Percentiles rank a stretch among this genome's conserved stretches.
Evolutionary conservation across 2,329 filamentous ascomycete genomes (phyloP).

Genomic region (Colletotrichum nymphaeae): DNA sequence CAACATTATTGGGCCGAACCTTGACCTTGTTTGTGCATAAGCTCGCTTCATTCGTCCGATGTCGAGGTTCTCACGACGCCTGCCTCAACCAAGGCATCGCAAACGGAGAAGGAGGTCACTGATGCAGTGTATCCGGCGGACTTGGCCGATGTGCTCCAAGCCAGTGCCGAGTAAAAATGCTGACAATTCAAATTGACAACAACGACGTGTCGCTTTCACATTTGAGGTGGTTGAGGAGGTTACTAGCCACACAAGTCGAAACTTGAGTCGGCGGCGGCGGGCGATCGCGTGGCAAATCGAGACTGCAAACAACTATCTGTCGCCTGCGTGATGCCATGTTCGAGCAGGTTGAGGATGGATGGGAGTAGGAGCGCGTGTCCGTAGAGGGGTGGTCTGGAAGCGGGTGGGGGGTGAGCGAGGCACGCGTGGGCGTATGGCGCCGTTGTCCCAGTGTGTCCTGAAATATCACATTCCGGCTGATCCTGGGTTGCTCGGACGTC

Average conservation of each 20-base stretch:
- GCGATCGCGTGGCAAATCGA: constrained; percentile 1
- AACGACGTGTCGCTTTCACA: background rate
- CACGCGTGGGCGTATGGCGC: background rate
- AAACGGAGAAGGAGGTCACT: constrained; percentile 6
- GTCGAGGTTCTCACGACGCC: background rate
- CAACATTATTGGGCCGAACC: background rate
- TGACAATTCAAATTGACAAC: background rate
- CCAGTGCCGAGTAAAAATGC: background rate
- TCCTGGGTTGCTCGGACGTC: constrained; percentile 19
- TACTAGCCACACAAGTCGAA: constrained; percentile 3
- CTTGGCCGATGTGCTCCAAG: background rate
- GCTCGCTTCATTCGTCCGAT: background rate
- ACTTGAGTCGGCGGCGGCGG: background rate
- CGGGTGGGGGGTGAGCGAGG: background rate
- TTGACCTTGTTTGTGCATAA: background rate
- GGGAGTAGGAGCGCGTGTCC: background rate
- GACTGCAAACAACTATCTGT: constrained; percentile 11
- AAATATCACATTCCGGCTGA: constrained; percentile 19
- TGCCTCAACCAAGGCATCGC: background rate
- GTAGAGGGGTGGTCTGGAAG: background rate
- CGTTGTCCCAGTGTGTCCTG: constrained; percentile 24
- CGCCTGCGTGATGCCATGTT: background rate
- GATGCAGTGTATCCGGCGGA: background rate
- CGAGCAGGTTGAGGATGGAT: background rate
- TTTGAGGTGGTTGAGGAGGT: background rate